Evolutionary conservation across 768 basidiomycete genomes (phyloP), one percentile per base, ranked within the genome.

Genomic region (Cystoderma amianthinum): DNA sequence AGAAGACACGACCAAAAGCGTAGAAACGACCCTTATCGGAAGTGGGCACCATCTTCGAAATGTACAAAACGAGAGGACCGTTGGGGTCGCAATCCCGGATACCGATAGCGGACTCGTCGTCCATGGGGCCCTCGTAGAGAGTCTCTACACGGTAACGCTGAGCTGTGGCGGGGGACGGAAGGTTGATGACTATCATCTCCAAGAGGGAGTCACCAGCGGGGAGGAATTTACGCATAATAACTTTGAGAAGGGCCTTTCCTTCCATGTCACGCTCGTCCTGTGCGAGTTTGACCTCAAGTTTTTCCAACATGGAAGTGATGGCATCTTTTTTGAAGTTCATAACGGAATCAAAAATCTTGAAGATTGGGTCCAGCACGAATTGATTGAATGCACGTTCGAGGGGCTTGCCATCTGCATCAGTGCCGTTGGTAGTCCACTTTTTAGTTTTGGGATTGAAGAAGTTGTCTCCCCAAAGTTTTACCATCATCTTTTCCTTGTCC

Each of bases 11-110:
- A 67, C 96, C 96, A 66, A 99, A 99, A 47, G 96, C 96, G 68
- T 98, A 98, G 87, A 98, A 99, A 46, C 96, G 93, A 58, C 96
- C 96, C 72, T 98, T 98, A 68, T 99, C 96, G 53, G 96, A 96
- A 32, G 96, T 97, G 48, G 96, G 96, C 56, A 98, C 96, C 96
- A 99, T 98, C 82, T 98, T 98, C 52, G 96, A 98, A 69, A 99
- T 76, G 69, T 99, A 99, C 49, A 95, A 80, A 59, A 98, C 93
- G 48, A 99, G 85, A 49, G 96, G 96, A 39, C 83, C 96, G 34
- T 82, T 85, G 62, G 96, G 86, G 69, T 98, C 90, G 62, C 96
- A 99, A 63, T 98, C 94, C 40, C 96, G 84, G 73, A 99, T 94
- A 71, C 82, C 90, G 52, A 98, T 91, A 52, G 96, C 96, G 45